These are phyloP conservation scores for Syncephalastrum monosporum DNA, from an alignment of 371 early-diverging fungal species.

Conservation along the genomic window DNA sequence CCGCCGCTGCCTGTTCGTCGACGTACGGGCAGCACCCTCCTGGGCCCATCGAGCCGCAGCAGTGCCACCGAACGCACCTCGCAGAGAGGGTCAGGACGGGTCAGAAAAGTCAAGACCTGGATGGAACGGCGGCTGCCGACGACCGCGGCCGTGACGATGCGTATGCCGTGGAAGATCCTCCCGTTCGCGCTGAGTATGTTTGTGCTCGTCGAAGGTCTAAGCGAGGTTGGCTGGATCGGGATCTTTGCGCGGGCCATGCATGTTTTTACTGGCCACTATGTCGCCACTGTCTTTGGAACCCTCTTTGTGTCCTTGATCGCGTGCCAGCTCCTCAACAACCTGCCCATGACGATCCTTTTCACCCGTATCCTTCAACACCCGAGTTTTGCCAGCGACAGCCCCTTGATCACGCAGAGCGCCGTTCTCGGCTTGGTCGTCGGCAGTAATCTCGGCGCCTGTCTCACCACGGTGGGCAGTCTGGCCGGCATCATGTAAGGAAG, in stretches of 20 bases:
- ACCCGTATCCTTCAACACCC: constrained; percentile 70
- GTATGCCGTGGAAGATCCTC: constrained; percentile 76
- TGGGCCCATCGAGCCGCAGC: no score
- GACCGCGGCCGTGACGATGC: constrained; percentile 45
- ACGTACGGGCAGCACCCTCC: no score
- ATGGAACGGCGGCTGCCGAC: constrained; percentile 31
- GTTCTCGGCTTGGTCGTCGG: constrained; percentile 76
- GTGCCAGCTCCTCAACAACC: constrained; percentile 79
- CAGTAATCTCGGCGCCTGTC: constrained; percentile 78
- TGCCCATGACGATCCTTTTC: constrained; percentile 84
- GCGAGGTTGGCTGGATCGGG: constrained; percentile 66
- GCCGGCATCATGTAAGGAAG: constrained; percentile 76
- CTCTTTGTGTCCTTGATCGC: constrained; percentile 64
- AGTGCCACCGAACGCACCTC: no score
- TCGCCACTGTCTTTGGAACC: constrained; percentile 62
- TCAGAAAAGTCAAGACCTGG: neutral
- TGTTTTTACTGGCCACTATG: constrained; percentile 52
- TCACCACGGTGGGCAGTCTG: constrained; percentile 71
- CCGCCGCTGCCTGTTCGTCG: no score
- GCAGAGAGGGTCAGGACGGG: no score
- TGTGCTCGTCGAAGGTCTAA: constrained; percentile 71
- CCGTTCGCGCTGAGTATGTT: constrained; percentile 87
- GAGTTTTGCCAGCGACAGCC: constrained; percentile 45
- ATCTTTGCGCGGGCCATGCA: constrained; percentile 63
- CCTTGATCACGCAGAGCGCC: constrained; percentile 55